Evolutionary conservation across 2,329 filamentous ascomycete species (phyloP).

Genomic region (Cladorrhinum sp.): DNA sequence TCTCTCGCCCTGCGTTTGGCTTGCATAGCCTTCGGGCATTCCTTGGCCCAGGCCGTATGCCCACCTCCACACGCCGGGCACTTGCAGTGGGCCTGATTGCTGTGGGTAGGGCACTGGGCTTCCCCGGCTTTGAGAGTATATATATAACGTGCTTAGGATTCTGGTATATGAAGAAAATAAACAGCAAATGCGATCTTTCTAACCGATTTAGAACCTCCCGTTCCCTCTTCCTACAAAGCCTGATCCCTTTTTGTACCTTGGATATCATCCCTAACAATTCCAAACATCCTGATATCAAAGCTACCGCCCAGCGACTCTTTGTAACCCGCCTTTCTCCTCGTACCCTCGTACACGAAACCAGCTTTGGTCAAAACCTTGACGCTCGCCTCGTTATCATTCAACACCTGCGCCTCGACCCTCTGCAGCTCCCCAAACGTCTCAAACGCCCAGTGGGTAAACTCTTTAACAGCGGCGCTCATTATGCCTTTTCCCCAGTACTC

Average conservation of each 20-base stretch:
- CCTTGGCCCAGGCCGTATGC: too few relatives aligned
- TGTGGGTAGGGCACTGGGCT: too few relatives aligned
- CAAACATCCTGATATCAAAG: slow-evolving; percentile 38
- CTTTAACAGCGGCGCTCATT: slow-evolving; percentile 39
- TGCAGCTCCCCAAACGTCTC: slow-evolving; percentile 38
- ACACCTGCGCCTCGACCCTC: slow-evolving; percentile 42
- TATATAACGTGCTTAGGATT: too few relatives aligned
- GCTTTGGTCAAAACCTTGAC: slow-evolving; percentile 40
- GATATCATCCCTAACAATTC: slow-evolving; percentile 32
- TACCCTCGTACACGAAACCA: slow-evolving; percentile 45
- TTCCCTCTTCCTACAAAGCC: background rate
- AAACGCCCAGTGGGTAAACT: slow-evolving; percentile 45
- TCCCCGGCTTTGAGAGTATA: too few relatives aligned
- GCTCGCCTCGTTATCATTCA: slow-evolving; percentile 41
- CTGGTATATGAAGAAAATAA: too few relatives aligned
- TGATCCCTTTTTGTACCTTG: background rate
- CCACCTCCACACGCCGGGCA: too few relatives aligned
- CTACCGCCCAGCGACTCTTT: slow-evolving; percentile 40
- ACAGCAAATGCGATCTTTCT: background rate
- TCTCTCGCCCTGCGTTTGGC: too few relatives aligned
- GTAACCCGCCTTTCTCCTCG: slow-evolving; percentile 38
- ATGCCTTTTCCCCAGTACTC: slow-evolving; percentile 47
- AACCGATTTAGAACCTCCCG: background rate
- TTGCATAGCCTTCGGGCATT: too few relatives aligned
- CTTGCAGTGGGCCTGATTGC: too few relatives aligned